Evolutionary conservation across 1,139 yeast genomes (phyloP), one percentile per base, ranked within the genome.

Genomic region (Zhuliangozyma blackwelliae): DNA sequence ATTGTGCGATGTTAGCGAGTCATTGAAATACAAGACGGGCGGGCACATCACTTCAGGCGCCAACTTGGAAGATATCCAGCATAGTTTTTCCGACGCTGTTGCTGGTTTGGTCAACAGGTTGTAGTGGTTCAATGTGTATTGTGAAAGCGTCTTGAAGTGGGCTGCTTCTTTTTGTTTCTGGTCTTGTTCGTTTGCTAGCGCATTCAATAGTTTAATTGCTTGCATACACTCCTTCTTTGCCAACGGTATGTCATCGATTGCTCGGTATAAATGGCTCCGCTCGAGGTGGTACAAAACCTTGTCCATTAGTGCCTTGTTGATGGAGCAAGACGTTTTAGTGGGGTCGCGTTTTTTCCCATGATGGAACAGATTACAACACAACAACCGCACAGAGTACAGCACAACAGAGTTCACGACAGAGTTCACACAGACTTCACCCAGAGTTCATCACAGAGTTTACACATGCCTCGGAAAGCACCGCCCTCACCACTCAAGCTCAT

Each of bases 31-130:
- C 2, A 65, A 34, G 7, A 54, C 34, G 0, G 82, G 82, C 10
- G 68, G 71, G 43, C 54, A 67, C 8, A 57, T 45, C 2, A 46
- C 41, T 2, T 50, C 54, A 8, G 52, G 41, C 1, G 37, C 11
- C 0, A 67, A 38, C 25, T 55, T 57, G 1, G 80, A 74, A 25
- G 72, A 59, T 3, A 72, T 43, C 83, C 82, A 77, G 3, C 50
- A 31, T 3, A 74, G 38, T 37, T 61, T 64, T 7, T 58, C 57
- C 13, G 31, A 41, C 3, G 5, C 16, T 9, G 39, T 37, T 5
- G 44, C 29, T 16, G 25, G n/a, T 25, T 37, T 28, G 19, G 20
- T 23, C 33, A 38, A 26, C 10, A 30, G 19, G 9, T 61, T 61
- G 39, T 61, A 62, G 11, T 47, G 43, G 3, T 45, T 32, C 32